phyloP scores from a whole-genome alignment of 176 grass and related monocot genomes.

The Phyllostachys edulis region DNA sequence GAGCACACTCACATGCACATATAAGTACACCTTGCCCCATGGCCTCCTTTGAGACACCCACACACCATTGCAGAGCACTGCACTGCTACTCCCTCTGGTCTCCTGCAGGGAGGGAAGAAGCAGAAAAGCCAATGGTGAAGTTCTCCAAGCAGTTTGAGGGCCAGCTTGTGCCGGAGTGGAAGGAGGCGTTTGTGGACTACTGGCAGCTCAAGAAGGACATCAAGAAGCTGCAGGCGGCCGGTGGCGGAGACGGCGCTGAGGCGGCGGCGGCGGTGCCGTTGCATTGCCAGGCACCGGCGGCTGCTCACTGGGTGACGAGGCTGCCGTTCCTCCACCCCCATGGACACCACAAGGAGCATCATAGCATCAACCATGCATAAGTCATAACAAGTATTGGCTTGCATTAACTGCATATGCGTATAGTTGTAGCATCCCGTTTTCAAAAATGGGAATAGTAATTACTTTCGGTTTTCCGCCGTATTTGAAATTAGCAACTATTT shows the following conservation, averaged over 20 bases:
- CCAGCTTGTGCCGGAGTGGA: constrained; percentile 97
- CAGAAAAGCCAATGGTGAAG: constrained; percentile 66
- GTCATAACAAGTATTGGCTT: not conserved
- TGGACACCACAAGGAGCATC: constrained; percentile 58
- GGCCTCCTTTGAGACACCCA: constrained; percentile 32
- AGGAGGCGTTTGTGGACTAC: constrained; percentile 95
- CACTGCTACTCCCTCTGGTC: constrained; percentile 1
- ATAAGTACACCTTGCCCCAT: constrained; percentile 41
- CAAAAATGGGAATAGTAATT: no score
- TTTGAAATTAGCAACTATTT: no score
- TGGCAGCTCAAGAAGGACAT: constrained; percentile 92
- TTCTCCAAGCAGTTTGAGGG: constrained; percentile 96
- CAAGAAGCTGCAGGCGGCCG: constrained; percentile 62
- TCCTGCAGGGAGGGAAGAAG: not conserved
- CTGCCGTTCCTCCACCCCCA: constrained; percentile 62
- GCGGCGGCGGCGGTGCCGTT: no score
- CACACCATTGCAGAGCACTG: constrained; percentile 9
- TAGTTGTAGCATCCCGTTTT: no score
- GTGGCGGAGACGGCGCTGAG: not conserved
- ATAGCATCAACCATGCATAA: not conserved
- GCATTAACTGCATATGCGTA: not conserved
- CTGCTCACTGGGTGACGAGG: constrained; percentile 49
- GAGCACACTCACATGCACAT: constrained; percentile 44
- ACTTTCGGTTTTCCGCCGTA: no score
- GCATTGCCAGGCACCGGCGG: no score